Conservation (phyloP, 129 eudicot genomes). For the Glebionis coronaria region DNA sequence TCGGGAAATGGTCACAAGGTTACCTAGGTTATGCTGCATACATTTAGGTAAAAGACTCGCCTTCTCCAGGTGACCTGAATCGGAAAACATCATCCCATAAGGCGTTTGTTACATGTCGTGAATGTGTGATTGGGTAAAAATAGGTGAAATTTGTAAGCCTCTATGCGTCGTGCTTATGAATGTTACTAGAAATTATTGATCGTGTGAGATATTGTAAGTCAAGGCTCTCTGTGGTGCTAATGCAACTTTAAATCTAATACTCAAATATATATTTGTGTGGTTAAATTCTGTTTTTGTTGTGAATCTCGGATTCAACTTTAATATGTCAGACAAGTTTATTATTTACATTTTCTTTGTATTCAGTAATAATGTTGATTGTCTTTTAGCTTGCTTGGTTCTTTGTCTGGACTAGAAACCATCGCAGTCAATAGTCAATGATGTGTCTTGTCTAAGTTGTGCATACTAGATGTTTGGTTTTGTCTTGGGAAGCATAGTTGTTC, state of each 20-base stretch:
- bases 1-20: too few relatives aligned
- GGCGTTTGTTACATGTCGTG: not conserved
- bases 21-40: too few relatives aligned
- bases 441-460: slow-evolving; percentile 1
- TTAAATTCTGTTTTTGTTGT: not conserved
- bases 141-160: slow-evolving; percentile 3
- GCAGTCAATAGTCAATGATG: slow-evolving; percentile 7
- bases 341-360: not conserved
- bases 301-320: slow-evolving; percentile 15
- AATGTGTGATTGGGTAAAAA: not conserved
- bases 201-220: not conserved
- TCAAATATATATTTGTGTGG: not conserved
- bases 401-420: slow-evolving; percentile 12
- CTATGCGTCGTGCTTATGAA: slow-evolving; percentile 4
- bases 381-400: slow-evolving; percentile 23
- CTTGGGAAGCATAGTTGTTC: not conserved
- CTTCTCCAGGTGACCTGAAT: too few relatives aligned
- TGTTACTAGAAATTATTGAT: not conserved
- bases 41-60: too few relatives aligned
- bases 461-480: slow-evolving; percentile 10
- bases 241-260: not conserved
- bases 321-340: not conserved
- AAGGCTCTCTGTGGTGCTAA: not conserved
- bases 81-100: too few relatives aligned
- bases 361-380: not conserved